Base-by-base conservation (phyloP, 805 yeast species). In the Ogataea minuta region DNA sequence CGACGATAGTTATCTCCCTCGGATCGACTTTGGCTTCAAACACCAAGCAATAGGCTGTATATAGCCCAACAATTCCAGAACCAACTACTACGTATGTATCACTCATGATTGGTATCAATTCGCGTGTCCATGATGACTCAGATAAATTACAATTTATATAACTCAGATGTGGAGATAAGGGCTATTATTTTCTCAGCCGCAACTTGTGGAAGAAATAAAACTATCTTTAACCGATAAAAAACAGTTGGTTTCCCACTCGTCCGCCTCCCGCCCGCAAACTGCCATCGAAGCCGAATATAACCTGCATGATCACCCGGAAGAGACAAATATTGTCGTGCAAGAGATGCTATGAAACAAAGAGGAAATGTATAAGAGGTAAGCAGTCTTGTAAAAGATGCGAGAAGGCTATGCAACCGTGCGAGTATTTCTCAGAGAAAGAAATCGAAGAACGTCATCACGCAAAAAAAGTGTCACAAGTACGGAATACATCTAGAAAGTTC, bases 41-140 rank as follows among this genome's bases (percentile, higher is more conserved):
- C 21, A 76, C 46, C 10, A 82, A 63, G 31, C 70, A 63, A 50
- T 66, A 71, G 1, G 76, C 69, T 10, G 88, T 80, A 57, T 81
- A 81, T 9, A 83, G 64, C 20, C 88, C 88, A 43, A 78, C 65
- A 26, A 82, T 77, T n/a, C 89, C 88, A 3, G 84, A 68, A 5
- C 88, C 79, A 19, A 60, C 28, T 24, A 60, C 56, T 23, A 57
- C 60, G 37, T 48, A 51, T 2, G 29, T 36, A 17, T 36, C 39
- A 24, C 34, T 17, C 39, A 36, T 36, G 12, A n/a, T 25, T 25
- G 28, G 6, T 16, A 12, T 17, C 8, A n/a, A 29, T 15, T 20
- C 20, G 20, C 20, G 15, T 9, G 9, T 28, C n/a, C n/a, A n/a
- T n/a, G n/a, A n/a, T n/a, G n/a, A n/a, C n/a, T n/a, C n/a, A n/a